Evolutionary conservation across 2,329 filamentous ascomycete species (phyloP).

Genomic region (Colletotrichum cuscutae): DNA sequence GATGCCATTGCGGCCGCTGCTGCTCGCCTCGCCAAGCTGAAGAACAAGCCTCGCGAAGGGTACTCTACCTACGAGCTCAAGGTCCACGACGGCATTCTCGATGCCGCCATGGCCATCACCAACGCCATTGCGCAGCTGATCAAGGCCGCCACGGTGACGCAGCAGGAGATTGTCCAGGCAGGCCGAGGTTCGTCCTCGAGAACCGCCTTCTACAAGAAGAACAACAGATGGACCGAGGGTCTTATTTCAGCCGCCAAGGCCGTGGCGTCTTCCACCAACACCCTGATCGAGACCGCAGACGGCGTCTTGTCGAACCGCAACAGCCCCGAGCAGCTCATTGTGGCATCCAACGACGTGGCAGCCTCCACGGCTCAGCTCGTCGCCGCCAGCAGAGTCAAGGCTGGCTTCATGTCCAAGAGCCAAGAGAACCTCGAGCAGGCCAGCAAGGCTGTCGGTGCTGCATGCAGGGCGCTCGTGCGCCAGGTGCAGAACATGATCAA

Average conservation of each 20-base stretch:
- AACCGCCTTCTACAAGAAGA: constrained; percentile 99
- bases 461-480: constrained; percentile 86
- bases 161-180: constrained; percentile 96
- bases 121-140: constrained; percentile 94
- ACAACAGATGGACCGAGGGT: constrained; percentile 98
- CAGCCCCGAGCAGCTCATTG: constrained; percentile 95
- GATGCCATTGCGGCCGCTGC: constrained; percentile 95
- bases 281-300: constrained; percentile 96
- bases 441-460: constrained; percentile 90
- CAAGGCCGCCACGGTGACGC: constrained; percentile 90
- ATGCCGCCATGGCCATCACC: constrained; percentile 92
- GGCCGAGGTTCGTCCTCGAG: constrained; percentile 87
- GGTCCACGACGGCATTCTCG: constrained; percentile 94
- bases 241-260: constrained; percentile 98
- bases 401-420: constrained; percentile 96
- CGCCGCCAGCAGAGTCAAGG: constrained; percentile 94
- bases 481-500: constrained; percentile 96
- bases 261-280: constrained; percentile 92
- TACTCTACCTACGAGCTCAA: constrained; percentile 97
- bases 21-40: constrained; percentile 88
- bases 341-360: constrained; percentile 96
- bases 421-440: constrained; percentile 92
- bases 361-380: constrained; percentile 97
- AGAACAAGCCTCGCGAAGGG: constrained; percentile 94
- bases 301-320: constrained; percentile 93